Evolutionary conservation across 2,329 filamentous ascomycete species (phyloP).

Genomic region (Penicillium vulpinum): DNA sequence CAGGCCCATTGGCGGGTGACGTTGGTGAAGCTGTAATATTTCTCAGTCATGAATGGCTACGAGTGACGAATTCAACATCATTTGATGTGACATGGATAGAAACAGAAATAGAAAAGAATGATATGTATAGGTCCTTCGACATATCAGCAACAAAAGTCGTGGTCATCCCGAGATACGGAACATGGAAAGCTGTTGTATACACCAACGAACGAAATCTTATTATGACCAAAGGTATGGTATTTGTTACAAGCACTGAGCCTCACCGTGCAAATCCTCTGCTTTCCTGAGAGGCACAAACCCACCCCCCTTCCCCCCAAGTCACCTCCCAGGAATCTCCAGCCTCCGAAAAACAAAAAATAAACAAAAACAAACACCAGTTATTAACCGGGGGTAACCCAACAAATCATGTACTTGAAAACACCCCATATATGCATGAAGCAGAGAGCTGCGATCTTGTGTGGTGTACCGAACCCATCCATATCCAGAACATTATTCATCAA

Average conservation of each 20-base stretch:
- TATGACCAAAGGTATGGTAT: background rate
- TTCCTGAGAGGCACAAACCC: background rate
- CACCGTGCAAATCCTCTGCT: background rate
- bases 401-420: slow-evolving; percentile 28
- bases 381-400: slow-evolving; percentile 6
- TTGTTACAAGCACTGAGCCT: slow-evolving; percentile 3
- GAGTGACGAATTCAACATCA: slow-evolving; percentile 9
- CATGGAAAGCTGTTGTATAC: background rate
- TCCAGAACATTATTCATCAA: slow-evolving; percentile 64
- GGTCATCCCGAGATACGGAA: background rate
- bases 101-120: background rate
- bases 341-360: background rate
- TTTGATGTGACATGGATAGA: background rate
- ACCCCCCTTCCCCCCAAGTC: background rate
- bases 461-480: slow-evolving; percentile 5
- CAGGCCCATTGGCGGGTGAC: background rate
- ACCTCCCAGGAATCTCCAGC: background rate
- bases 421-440: slow-evolving; percentile 4
- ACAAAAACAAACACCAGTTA: slow-evolving; percentile 5
- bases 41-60: background rate
- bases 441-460: slow-evolving; percentile 11
- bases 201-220: background rate
- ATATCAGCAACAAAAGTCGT: background rate
- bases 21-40: background rate
- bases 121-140: background rate